These are phyloP conservation scores for Adenanthera pavonina DNA, from an alignment of 306 rosid genomes.

Conservation along the genomic window DNA sequence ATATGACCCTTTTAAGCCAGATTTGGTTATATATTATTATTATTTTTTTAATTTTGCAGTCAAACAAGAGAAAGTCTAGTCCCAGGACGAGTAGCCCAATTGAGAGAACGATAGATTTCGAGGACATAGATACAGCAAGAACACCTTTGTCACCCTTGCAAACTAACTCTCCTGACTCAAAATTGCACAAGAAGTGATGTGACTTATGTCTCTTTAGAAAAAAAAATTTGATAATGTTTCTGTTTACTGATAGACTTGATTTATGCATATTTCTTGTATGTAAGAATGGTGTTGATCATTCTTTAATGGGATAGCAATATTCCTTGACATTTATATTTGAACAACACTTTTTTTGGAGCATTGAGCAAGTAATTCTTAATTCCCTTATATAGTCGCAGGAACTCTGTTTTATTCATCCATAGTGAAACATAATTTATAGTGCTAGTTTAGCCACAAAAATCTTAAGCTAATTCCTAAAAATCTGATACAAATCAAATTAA, in stretches of 20 bases:
- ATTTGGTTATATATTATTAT: background rate
- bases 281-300: conserved; percentile 28
- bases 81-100: conserved; percentile 56
- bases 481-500: too few species aligned
- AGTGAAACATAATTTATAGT: too few species aligned
- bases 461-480: too few species aligned
- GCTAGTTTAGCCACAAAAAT: too few species aligned
- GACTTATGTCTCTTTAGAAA: conserved; percentile 22
- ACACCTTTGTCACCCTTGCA: conserved; percentile 81
- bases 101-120: conserved; percentile 69
- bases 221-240: conserved; percentile 18
- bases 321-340: conserved; percentile 17
- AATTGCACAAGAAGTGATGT: conserved; percentile 59
- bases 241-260: conserved; percentile 23
- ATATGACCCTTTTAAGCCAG: background rate
- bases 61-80: conserved; percentile 83
- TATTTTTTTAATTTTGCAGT: conserved; percentile 55
- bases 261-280: conserved; percentile 29
- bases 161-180: conserved; percentile 68
- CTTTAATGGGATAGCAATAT: conserved; percentile 36
- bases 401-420: too few species aligned
- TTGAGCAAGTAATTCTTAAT: background rate
- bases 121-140: conserved; percentile 59
- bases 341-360: background rate
- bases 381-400: too few species aligned